phyloP scores from a whole-genome alignment of 1,284 basidiomycete genomes.

The Sporisorium iseilematis-ciliati region DNA sequence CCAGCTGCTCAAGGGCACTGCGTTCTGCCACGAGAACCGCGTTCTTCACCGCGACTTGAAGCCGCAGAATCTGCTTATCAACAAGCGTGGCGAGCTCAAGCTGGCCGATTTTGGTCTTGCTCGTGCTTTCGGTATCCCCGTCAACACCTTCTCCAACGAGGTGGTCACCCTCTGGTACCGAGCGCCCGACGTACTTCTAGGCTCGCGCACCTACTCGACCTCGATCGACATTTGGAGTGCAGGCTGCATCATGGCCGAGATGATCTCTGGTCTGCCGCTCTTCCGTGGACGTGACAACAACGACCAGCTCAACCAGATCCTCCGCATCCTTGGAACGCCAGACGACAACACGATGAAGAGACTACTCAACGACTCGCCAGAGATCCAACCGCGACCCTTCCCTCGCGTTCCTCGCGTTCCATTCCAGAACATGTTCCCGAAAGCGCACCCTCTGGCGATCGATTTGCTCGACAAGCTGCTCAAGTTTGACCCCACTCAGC shows the following conservation, averaged over 20 bases:
- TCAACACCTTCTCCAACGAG: conserved; percentile 69
- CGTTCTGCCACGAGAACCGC: conserved; percentile 98
- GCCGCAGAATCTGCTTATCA: conserved; percentile 97
- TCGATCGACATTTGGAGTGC: conserved; percentile 99
- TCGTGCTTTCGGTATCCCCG: conserved; percentile 75
- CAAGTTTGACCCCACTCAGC: conserved; percentile 94
- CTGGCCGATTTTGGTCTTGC: conserved; percentile 89
- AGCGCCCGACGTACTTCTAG: conserved; percentile 96
- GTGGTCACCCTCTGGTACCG: conserved; percentile 97
- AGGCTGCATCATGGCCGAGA: conserved; percentile 93
- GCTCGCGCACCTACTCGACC: conserved; percentile 96
- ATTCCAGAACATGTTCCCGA: conserved; percentile 88
- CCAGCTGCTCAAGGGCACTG: conserved; percentile 95
- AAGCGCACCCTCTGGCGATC: conserved; percentile 90
- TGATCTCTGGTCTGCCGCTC: conserved; percentile 93
- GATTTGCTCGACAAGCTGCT: conserved; percentile 94
- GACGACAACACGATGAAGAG: conserved; percentile 88
- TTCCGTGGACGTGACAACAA: conserved; percentile 98
- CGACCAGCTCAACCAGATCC: conserved; percentile 96
- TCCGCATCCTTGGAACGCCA: conserved; percentile 96
- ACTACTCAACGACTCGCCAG: conserved; percentile 91
- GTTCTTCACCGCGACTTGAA: conserved; percentile 97
- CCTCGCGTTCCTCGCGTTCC: conserved; percentile 92
- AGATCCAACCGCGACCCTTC: conserved; percentile 87
- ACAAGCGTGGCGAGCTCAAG: conserved; percentile 97